A percentile compares a stretch with the other conserved stretches of the same genome.
phyloP scores from a whole-genome alignment of 768 basidiomycete species.

The Obba rivulosa region DNA sequence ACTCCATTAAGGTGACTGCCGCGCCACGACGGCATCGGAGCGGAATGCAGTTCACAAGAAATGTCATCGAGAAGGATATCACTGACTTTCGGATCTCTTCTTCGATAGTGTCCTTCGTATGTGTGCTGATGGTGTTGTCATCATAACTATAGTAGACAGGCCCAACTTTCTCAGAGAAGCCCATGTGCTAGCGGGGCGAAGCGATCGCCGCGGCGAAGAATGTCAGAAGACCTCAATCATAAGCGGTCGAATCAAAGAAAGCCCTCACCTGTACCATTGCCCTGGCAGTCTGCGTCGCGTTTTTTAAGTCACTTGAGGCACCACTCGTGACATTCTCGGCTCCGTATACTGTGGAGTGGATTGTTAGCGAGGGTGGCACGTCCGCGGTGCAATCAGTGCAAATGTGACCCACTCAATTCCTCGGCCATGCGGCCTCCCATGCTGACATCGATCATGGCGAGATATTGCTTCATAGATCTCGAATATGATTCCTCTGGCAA shows the following conservation, averaged over 20 bases:
- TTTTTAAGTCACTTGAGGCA: constrained; percentile 80
- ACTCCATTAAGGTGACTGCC: neutral
- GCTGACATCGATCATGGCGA: constrained; percentile 82
- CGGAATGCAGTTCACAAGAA: neutral
- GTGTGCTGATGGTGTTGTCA: constrained; percentile 64
- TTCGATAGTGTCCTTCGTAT: constrained; percentile 82
- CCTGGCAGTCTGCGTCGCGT: constrained; percentile 75
- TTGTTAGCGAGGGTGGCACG: constrained; percentile 10
- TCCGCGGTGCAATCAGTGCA: neutral
- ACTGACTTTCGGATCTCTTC: constrained; percentile 78
- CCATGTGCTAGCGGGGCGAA: constrained; percentile 56
- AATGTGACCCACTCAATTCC: constrained; percentile 59
- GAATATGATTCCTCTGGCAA: constrained; percentile 75
- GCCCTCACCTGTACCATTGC: constrained; percentile 81
- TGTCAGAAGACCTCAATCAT: constrained; percentile 1
- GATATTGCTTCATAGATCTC: constrained; percentile 66
- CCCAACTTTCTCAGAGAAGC: constrained; percentile 73
- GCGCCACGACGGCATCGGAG: too few relatives aligned
- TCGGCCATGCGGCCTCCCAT: constrained; percentile 97
- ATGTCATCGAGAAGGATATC: neutral
- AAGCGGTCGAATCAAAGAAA: constrained; percentile 3
- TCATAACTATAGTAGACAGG: constrained; percentile 78
- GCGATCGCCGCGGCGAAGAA: constrained; percentile 1
- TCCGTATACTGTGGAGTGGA: constrained; percentile 64
- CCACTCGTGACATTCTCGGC: constrained; percentile 86